Percentiles rank a stretch among this genome's conserved stretches.
Evolutionary conservation across 2,329 filamentous ascomycete species (phyloP).

Genomic region (Fusarium hainanense): DNA sequence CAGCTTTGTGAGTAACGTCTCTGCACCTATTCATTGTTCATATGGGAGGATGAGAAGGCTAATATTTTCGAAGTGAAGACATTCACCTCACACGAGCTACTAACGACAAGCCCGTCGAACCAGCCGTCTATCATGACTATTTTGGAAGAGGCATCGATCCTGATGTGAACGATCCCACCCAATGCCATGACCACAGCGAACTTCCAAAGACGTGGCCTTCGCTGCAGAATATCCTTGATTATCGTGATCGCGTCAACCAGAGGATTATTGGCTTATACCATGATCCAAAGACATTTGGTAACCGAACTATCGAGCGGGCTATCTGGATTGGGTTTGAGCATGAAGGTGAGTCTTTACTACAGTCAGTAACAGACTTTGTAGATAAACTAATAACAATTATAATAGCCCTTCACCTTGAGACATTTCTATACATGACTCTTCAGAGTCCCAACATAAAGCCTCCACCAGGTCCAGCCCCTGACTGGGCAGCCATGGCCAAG

Average conservation of each 20-base stretch:
- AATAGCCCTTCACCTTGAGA: background rate
- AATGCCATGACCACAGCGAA: constrained; percentile 2
- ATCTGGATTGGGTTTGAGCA: background rate
- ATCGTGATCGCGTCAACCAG: background rate
- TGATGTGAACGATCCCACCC: background rate
- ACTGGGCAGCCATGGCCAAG: background rate
- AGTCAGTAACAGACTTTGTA: too few relatives aligned
- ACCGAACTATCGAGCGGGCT: background rate
- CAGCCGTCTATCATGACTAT: background rate
- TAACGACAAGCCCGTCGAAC: background rate
- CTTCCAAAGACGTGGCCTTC: constrained; percentile 2
- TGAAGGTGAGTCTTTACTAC: background rate
- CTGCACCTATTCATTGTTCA: background rate
- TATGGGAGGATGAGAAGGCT: background rate
- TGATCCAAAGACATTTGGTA: background rate
- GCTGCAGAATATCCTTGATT: background rate
- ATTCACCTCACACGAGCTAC: background rate
- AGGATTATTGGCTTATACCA: background rate
- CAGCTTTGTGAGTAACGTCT: background rate
- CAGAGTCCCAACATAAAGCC: background rate
- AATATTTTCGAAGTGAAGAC: background rate
- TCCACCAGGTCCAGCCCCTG: background rate
- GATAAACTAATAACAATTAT: background rate
- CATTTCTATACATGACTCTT: constrained; percentile 1
- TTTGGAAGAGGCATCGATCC: background rate